Evolutionary conservation across 1,284 basidiomycete species (phyloP).

Genomic region (Schizophyllum commune): DNA sequence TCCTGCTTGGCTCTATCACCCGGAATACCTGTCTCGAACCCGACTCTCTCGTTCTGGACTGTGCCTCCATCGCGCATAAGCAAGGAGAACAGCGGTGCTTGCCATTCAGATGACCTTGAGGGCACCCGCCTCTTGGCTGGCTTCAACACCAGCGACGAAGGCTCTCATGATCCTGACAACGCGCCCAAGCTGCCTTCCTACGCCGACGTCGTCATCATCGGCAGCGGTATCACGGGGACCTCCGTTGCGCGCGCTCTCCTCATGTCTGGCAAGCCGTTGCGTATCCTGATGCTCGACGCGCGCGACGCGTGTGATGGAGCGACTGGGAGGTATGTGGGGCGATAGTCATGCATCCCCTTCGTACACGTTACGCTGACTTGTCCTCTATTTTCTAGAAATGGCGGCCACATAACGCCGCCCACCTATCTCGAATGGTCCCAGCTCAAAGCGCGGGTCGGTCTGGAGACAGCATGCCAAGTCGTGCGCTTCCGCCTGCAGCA

Average conservation of each 20-base stretch:
- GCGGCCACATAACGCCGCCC: constrained; percentile 60
- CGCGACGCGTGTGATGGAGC: constrained; percentile 64
- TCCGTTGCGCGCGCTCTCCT: constrained; percentile 48
- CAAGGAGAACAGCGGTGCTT: constrained; percentile 24
- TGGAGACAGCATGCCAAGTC: constrained; percentile 40
- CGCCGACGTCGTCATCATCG: constrained; percentile 61
- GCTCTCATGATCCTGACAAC: too few species aligned
- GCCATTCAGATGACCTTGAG: constrained; percentile 13
- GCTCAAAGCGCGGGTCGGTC: constrained; percentile 42
- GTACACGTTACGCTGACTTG: not conserved
- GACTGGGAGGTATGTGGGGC: constrained; percentile 56
- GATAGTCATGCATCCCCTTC: too few species aligned
- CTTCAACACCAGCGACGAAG: too few species aligned
- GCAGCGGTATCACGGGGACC: constrained; percentile 65
- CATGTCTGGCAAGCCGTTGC: constrained; percentile 20
- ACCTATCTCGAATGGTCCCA: constrained; percentile 51
- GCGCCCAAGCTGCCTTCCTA: constrained; percentile 24
- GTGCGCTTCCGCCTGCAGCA: constrained; percentile 56
- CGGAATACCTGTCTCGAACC: constrained; percentile 47
- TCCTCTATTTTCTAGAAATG: constrained; percentile 40
- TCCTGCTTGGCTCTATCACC: constrained; percentile 37
- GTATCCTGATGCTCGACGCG: constrained; percentile 61
- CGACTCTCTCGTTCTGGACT: constrained; percentile 54
- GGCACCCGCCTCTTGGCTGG: too few species aligned
- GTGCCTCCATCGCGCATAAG: constrained; percentile 45